Evolutionary conservation across 1,284 basidiomycete genomes (phyloP).

Genomic region (Fistulina hepatica): DNA sequence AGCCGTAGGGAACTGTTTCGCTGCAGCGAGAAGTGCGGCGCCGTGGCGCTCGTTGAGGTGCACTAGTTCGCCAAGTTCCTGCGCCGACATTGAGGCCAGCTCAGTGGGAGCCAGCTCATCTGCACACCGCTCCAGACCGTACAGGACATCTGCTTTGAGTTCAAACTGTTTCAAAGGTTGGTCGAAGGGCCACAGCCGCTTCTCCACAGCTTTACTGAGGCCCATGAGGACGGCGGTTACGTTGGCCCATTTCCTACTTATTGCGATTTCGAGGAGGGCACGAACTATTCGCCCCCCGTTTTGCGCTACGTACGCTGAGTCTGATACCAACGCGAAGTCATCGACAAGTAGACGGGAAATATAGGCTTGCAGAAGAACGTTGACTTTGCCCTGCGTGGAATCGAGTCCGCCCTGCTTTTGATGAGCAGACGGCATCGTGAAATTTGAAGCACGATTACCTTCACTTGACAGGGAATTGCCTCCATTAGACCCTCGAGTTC

Average conservation of each 20-base stretch:
- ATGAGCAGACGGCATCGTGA: slow-evolving; percentile 22
- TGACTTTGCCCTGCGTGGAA: slow-evolving; percentile 73
- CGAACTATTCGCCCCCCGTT: slow-evolving; percentile 93
- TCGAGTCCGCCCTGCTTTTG: slow-evolving; percentile 1
- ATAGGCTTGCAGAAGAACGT: slow-evolving; percentile 87
- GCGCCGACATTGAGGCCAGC: slow-evolving; percentile 63
- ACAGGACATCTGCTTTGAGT: slow-evolving; percentile 71
- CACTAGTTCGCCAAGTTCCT: slow-evolving; percentile 74
- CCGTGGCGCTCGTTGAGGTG: slow-evolving; percentile 87
- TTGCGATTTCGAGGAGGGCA: slow-evolving; percentile 87
- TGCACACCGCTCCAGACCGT: slow-evolving; percentile 73
- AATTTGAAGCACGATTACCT: neutral
- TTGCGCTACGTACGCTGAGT: slow-evolving; percentile 87
- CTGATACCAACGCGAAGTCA: slow-evolving; percentile 96
- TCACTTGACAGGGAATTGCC: slow-evolving; percentile 61
- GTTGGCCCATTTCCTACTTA: slow-evolving; percentile 86
- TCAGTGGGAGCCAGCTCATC: slow-evolving; percentile 78
- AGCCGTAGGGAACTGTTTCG: slow-evolving; percentile 78
- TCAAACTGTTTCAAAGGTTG: slow-evolving; percentile 81
- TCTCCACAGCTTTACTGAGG: slow-evolving; percentile 90
- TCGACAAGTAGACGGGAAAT: slow-evolving; percentile 78
- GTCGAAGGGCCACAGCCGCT: slow-evolving; percentile 92
- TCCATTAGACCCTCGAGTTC: slow-evolving; percentile 73
- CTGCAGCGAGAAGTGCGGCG: slow-evolving; percentile 66
- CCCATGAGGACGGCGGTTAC: slow-evolving; percentile 76